Conservation (phyloP, 2,329 filamentous ascomycete genomes). For the Aspergillus sp. region DNA sequence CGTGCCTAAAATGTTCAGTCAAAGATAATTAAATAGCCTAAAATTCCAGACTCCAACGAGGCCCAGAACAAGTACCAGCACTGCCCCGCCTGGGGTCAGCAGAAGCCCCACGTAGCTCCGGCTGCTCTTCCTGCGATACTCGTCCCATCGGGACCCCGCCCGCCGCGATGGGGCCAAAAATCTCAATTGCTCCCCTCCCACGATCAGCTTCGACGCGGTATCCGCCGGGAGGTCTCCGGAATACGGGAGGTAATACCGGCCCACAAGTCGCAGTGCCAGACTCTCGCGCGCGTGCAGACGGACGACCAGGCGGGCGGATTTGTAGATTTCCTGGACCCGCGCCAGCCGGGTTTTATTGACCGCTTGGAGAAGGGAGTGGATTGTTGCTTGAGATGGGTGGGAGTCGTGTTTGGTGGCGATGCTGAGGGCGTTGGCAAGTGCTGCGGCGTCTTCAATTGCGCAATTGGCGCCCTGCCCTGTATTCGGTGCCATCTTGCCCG, state of each 20-base stretch:
- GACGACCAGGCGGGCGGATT: slow-evolving; percentile 15
- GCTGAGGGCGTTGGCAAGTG: slow-evolving; percentile 2
- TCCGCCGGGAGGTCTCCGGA: slow-evolving; percentile 17
- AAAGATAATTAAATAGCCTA: background rate
- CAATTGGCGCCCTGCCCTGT: slow-evolving; percentile 45
- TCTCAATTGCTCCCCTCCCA: slow-evolving; percentile 3
- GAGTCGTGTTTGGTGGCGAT: background rate
- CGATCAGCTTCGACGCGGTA: slow-evolving; percentile 22
- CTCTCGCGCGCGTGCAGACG: slow-evolving; percentile 23
- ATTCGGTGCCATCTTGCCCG: slow-evolving; percentile 35
- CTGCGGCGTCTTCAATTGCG: slow-evolving; percentile 44
- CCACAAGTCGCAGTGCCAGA: slow-evolving; percentile 17
- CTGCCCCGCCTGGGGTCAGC: background rate
- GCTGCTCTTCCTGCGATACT: background rate
- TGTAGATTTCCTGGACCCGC: slow-evolving; percentile 18
- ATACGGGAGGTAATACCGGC: slow-evolving; percentile 22
- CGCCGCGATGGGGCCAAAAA: slow-evolving; percentile 10
- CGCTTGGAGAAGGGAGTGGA: slow-evolving; percentile 8
- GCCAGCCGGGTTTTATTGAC: slow-evolving; percentile 12
- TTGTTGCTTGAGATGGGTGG: background rate
- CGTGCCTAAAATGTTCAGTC: background rate
- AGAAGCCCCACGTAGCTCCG: background rate
- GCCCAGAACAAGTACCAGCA: background rate
- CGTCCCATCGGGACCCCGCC: slow-evolving; percentile 2
- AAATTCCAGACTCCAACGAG: background rate